A percentile compares a stretch with the other conserved stretches of the same genome.
Conservation (phyloP, 2,329 filamentous ascomycete genomes). For the Aspergillus ochraceoroseus region DNA sequence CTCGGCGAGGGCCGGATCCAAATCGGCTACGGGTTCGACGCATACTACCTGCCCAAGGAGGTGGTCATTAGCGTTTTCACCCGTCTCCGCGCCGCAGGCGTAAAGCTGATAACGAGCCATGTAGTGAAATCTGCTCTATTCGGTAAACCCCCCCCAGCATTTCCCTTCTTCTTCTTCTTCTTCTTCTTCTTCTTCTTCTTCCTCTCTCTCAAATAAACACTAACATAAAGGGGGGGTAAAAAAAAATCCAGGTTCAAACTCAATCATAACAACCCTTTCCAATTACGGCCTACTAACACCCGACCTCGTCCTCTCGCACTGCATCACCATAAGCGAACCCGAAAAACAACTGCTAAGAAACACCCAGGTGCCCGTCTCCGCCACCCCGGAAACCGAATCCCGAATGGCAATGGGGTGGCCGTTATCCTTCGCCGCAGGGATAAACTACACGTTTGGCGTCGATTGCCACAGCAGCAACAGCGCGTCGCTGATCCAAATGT, state of each 20-base stretch:
- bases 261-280: conserved; percentile 17
- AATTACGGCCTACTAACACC: conserved; percentile 19
- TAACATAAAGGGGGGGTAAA: conserved; percentile 1
- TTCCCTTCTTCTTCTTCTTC: no score
- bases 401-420: conserved; percentile 31
- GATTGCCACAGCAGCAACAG: conserved; percentile 37
- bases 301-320: conserved; percentile 25
- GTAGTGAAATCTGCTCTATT: no score
- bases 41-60: conserved; percentile 25
- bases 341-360: conserved; percentile 22
- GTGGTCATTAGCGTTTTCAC: conserved; percentile 22
- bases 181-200: no score
- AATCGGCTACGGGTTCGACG: conserved; percentile 30
- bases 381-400: conserved; percentile 30
- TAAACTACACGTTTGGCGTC: no score
- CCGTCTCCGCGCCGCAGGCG: conserved; percentile 16
- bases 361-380: conserved; percentile 21
- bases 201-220: not conserved
- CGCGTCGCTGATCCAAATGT: no score
- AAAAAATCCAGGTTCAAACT: conserved; percentile 1
- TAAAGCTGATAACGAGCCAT: conserved; percentile 26
- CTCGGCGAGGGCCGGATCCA: conserved; percentile 27
- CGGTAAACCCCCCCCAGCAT: conserved; percentile 9
- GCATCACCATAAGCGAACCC: conserved; percentile 16
- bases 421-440: conserved; percentile 24